Evolutionary conservation across 371 early-diverging fungal genomes (phyloP).

Genomic region (Rhizopus sp.): DNA sequence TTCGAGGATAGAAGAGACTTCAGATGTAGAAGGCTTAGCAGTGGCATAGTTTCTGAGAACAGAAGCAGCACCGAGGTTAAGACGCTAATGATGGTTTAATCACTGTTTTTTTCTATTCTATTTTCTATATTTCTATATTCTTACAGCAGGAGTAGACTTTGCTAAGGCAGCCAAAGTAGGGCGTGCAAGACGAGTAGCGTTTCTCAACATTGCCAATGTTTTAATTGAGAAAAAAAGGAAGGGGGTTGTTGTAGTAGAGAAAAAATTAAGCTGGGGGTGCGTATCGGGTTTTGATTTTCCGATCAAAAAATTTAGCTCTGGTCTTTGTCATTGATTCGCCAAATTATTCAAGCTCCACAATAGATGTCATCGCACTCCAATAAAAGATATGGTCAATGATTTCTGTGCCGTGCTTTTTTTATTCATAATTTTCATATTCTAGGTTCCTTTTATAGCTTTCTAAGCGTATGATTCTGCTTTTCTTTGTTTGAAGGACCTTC

Average conservation of each 20-base stretch:
- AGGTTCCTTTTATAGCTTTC: too few relatives aligned
- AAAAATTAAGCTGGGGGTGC: slow-evolving; percentile 25
- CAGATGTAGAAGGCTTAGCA: slow-evolving; percentile 75
- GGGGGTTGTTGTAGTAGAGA: slow-evolving; percentile 21
- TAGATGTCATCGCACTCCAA: too few relatives aligned
- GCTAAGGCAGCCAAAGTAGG: slow-evolving; percentile 45
- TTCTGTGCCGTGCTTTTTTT: too few relatives aligned
- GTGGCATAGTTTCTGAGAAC: slow-evolving; percentile 55
- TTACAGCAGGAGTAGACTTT: slow-evolving; percentile 44
- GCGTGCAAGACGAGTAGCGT: slow-evolving; percentile 54
- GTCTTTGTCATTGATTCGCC: too few relatives aligned
- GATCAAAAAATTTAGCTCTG: too few relatives aligned
- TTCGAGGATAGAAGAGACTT: slow-evolving; percentile 91
- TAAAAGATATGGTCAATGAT: too few relatives aligned
- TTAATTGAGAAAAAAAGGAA: slow-evolving; percentile 8
- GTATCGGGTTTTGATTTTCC: background rate
- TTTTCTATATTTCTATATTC: slow-evolving; percentile 1
- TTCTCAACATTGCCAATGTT: slow-evolving; percentile 43
- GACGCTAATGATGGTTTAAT: too few relatives aligned
- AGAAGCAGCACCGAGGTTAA: slow-evolving; percentile 55
- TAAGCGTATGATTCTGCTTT: too few relatives aligned
- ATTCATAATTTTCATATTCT: too few relatives aligned
- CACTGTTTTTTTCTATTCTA: too few relatives aligned
- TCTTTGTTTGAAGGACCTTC: too few relatives aligned
- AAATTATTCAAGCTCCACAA: too few relatives aligned